phyloP scores from a whole-genome alignment of 208 protist genomes.

The Trypanosoma boissoni region DNA sequence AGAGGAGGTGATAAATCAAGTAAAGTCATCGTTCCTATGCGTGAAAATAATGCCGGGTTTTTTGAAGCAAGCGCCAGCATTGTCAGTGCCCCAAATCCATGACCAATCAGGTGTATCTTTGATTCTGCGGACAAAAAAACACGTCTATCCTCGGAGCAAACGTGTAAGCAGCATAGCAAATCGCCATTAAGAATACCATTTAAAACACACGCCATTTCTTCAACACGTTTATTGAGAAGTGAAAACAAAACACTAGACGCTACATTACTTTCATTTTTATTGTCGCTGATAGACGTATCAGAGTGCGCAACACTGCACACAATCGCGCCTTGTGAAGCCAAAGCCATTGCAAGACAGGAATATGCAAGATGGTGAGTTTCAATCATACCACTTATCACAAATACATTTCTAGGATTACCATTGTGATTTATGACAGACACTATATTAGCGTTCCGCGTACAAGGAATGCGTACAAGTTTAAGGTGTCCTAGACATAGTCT shows the following conservation, averaged over 20 bases:
- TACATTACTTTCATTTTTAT: background rate
- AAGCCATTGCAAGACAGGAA: conserved; percentile 12
- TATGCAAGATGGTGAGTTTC: conserved; percentile 16
- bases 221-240: conserved; percentile 2
- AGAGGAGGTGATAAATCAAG: conserved; percentile 9
- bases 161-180: conserved; percentile 10
- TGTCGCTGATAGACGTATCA: background rate
- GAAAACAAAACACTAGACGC: background rate
- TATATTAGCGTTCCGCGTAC: conserved; percentile 20
- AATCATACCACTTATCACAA: conserved; percentile 16
- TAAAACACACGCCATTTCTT: conserved; percentile 13
- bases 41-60: background rate
- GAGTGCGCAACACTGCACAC: conserved; percentile 17
- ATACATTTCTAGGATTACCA: conserved; percentile 9
- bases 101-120: conserved; percentile 19
- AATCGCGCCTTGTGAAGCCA: conserved; percentile 11
- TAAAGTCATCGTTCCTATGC: conserved; percentile 8
- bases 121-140: conserved; percentile 2
- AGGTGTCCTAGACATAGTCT: conserved; percentile 16
- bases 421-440: conserved; percentile 18
- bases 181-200: conserved; percentile 12
- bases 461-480: conserved; percentile 17
- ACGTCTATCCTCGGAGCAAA: background rate
- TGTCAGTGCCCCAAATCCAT: conserved; percentile 19
- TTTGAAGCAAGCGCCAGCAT: conserved; percentile 14